These are phyloP conservation scores for Gracilaria vermiculophylla DNA, from an alignment of 23 red algal genomes.

Conservation along the genomic window DNA sequence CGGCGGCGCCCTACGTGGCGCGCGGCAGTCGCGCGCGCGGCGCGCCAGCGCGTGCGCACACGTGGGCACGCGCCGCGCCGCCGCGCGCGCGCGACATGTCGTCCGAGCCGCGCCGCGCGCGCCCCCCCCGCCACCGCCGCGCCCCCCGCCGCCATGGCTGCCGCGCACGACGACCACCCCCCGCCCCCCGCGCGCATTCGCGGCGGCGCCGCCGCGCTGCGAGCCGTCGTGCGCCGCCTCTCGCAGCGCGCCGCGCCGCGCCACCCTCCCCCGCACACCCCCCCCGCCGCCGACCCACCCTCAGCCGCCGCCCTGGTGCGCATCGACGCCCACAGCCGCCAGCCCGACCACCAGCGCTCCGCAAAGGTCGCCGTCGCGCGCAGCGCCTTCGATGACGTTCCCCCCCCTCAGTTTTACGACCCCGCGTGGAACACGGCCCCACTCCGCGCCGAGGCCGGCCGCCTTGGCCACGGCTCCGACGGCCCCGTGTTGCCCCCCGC, in stretches of 20 bases:
- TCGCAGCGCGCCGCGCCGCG: not conserved
- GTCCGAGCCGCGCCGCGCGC: not conserved
- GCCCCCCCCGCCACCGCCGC: not conserved
- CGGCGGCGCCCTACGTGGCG: not conserved
- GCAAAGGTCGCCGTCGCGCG: not conserved
- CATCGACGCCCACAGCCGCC: not conserved
- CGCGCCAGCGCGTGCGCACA: not conserved
- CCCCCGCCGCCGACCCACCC: not conserved
- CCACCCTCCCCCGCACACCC: not conserved
- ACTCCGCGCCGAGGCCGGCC: conserved; percentile 15
- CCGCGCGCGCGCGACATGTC: not conserved
- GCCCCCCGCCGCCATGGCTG: not conserved
- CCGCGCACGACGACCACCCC: not conserved
- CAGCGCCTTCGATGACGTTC: conserved; percentile 30
- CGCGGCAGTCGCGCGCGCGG: not conserved
- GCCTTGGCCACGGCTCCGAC: conserved; percentile 6
- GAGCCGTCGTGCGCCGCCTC: conserved; percentile 12
- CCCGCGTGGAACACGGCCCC: conserved; percentile 14
- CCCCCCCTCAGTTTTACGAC: conserved; percentile 23
- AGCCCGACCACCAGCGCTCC: not conserved
- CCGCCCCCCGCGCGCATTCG: not conserved
- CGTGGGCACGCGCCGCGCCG: not conserved
- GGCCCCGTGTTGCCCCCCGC: not conserved
- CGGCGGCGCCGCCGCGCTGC: not conserved
- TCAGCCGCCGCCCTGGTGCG: not conserved